A percentile compares a stretch with the other conserved stretches of the same genome.
These are phyloP conservation scores for Trypanosoma conorhini DNA, from an alignment of 208 protist species.

Conservation along the genomic window DNA sequence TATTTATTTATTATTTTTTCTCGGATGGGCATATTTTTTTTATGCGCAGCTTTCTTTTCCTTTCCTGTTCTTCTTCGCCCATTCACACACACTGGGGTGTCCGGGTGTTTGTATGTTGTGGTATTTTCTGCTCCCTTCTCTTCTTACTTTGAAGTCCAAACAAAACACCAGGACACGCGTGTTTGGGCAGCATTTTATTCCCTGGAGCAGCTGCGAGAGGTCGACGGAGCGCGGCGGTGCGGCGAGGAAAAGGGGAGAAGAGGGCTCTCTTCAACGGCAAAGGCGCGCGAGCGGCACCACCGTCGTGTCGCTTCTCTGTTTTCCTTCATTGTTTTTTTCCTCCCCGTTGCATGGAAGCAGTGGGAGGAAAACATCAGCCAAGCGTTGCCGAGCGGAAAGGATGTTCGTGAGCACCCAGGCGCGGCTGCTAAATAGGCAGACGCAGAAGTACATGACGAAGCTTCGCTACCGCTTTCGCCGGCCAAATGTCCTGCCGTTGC, in stretches of 20 bases:
- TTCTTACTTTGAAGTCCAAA: neutral
- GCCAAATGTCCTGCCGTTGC: constrained; percentile 60
- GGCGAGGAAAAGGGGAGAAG: neutral
- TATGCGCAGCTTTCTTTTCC: no score
- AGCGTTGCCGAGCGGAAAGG: neutral
- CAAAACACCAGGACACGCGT: neutral
- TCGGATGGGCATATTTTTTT: neutral
- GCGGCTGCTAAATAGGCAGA: constrained; percentile 40
- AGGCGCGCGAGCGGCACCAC: no score
- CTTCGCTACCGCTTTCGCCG: constrained; percentile 81
- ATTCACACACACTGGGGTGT: neutral
- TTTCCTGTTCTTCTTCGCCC: neutral
- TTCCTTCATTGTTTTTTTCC: neutral
- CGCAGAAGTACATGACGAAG: constrained; percentile 65
- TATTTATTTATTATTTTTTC: constrained; percentile 13
- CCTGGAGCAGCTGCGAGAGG: neutral
- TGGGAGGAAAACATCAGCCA: neutral
- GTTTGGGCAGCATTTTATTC: neutral
- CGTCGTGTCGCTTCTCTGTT: no score
- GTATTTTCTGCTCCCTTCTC: neutral
- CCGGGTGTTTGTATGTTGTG: neutral
- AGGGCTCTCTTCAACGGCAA: no score
- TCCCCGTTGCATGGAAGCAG: neutral
- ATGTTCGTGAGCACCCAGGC: constrained; percentile 32
- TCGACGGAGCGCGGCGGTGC: neutral